A percentile compares a stretch with the other conserved stretches of the same genome.
Conservation (phyloP, 805 yeast genomes). For the Saccharomycopsis fibuligera region DNA sequence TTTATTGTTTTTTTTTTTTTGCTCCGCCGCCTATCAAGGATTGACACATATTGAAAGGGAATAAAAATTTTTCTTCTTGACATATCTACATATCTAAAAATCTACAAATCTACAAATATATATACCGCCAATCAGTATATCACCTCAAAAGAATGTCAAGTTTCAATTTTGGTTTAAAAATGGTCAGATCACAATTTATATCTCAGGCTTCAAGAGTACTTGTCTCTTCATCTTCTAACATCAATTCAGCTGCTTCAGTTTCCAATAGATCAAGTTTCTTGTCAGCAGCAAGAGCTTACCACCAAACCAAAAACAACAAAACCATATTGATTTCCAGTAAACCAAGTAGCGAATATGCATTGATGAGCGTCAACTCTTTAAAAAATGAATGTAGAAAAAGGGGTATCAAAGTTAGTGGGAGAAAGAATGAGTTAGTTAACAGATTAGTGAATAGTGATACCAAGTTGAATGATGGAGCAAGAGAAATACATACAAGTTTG, state of each 20-base stretch:
- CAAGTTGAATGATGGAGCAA: background rate
- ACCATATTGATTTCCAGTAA: constrained; percentile 12
- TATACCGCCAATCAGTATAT: no score
- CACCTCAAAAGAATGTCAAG: no score
- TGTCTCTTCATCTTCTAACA: no score
- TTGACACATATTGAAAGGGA: no score
- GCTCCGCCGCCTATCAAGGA: no score
- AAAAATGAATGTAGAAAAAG: constrained; percentile 53
- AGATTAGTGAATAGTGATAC: constrained; percentile 24
- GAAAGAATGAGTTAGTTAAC: constrained; percentile 47
- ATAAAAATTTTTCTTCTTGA: no score
- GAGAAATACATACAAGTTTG: no score
- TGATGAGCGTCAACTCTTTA: constrained; percentile 48
- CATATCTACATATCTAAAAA: no score
- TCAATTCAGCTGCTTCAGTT: no score
- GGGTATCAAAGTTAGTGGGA: constrained; percentile 57
- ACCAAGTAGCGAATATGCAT: constrained; percentile 16
- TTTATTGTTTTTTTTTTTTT: no score
- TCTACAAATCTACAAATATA: no score
- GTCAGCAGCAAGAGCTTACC: constrained; percentile 10
- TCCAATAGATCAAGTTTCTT: background rate
- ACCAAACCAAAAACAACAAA: constrained; percentile 18
- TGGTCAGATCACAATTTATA: background rate
- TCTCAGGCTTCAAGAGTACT: background rate
- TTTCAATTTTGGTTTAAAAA: background rate